Evolutionary conservation across 768 basidiomycete genomes (phyloP).

Genomic region (Cystobasidium tubakii): DNA sequence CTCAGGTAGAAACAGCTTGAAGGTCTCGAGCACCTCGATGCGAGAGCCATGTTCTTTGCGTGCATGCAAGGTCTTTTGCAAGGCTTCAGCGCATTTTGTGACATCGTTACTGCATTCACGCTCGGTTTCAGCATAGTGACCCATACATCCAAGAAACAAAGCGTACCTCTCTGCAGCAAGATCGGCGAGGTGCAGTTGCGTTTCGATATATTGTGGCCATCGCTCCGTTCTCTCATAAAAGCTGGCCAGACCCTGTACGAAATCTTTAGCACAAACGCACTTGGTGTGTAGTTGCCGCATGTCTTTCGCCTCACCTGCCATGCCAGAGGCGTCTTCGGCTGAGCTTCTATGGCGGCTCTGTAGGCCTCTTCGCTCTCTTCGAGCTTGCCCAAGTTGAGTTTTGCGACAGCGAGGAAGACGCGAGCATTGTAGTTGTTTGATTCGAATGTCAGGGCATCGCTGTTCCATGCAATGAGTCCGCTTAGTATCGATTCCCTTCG

Average conservation of each 20-base stretch:
- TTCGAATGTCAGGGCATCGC: conserved; percentile 53
- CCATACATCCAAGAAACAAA: neutral
- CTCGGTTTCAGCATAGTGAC: neutral
- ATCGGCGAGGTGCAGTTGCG: conserved; percentile 58
- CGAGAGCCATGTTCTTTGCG: conserved; percentile 60
- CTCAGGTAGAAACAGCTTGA: conserved; percentile 68
- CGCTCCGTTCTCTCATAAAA: conserved; percentile 63
- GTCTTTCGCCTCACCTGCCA: conserved; percentile 64
- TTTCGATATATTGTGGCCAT: conserved; percentile 59
- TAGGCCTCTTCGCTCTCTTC: conserved; percentile 81
- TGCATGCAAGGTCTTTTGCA: conserved; percentile 69
- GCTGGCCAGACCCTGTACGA: conserved; percentile 61
- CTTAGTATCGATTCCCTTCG: conserved; percentile 47
- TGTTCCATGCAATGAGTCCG: conserved; percentile 11
- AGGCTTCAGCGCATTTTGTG: conserved; percentile 68
- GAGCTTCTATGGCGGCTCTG: conserved; percentile 65
- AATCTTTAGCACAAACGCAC: conserved; percentile 16
- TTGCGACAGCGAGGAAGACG: conserved; percentile 76
- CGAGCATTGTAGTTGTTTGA: conserved; percentile 78
- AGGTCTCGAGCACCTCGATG: conserved; percentile 59
- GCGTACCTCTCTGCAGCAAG: conserved; percentile 60
- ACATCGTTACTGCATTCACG: conserved; percentile 65
- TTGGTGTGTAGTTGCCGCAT: conserved; percentile 42
- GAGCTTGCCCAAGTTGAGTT: conserved; percentile 65
- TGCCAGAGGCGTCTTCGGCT: conserved; percentile 66